A percentile compares a stretch with the other conserved stretches of the same genome.
Conservation (phyloP, 106 monocot genomes). For the Dactylorhiza incarnata region DNA sequence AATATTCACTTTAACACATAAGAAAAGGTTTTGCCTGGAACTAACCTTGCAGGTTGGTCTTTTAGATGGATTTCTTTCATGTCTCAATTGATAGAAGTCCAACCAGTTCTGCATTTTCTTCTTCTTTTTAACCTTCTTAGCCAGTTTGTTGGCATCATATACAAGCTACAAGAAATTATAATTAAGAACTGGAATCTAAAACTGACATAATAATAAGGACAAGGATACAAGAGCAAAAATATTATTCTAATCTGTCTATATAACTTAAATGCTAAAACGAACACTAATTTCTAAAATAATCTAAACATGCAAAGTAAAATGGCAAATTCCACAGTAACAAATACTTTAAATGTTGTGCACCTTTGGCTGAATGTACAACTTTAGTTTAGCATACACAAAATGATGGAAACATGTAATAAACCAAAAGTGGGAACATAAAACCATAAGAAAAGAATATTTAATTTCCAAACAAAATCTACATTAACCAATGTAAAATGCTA, state of each 20-base stretch:
- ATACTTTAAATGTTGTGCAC: too few species aligned
- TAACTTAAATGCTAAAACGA: too few species aligned
- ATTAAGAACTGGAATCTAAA: not conserved
- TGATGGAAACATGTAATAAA: too few species aligned
- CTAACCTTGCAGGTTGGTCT: conserved; percentile 45
- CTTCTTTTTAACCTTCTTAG: conserved; percentile 41
- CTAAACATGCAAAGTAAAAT: too few species aligned
- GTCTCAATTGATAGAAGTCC: conserved; percentile 42
- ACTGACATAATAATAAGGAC: not conserved
- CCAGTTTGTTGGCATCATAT: conserved; percentile 45
- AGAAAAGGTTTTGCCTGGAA: not conserved
- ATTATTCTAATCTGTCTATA: not conserved
- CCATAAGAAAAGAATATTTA: too few species aligned
- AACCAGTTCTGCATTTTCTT: conserved; percentile 45
- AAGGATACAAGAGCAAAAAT: not conserved
- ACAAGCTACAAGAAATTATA: conserved; percentile 28
- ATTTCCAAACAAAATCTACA: too few species aligned
- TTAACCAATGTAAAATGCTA: too few species aligned
- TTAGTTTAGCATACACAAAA: too few species aligned
- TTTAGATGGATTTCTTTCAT: conserved; percentile 36
- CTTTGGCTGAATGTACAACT: too few species aligned
- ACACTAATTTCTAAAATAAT: too few species aligned
- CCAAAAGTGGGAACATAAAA: too few species aligned
- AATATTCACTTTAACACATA: not conserved
- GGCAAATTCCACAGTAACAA: too few species aligned